Evolutionary conservation across 768 basidiomycete species (phyloP), one percentile per base, ranked within the genome.

Genomic region (Artomyces pyxidatus): DNA sequence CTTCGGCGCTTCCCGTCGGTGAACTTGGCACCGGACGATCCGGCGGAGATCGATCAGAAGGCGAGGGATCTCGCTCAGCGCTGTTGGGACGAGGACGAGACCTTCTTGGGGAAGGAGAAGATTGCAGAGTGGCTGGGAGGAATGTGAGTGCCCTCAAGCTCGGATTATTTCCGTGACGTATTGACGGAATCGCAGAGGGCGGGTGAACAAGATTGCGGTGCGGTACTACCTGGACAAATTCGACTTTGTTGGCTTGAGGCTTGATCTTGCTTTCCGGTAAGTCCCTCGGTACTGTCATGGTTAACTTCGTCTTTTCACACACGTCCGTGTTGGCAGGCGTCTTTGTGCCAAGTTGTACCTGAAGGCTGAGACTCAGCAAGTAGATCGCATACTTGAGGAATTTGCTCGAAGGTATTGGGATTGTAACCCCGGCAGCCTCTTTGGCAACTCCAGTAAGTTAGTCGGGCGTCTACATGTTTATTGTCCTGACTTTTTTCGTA

Each of bases 61-160:
- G 93, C 81, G 2, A 80, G 79, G 58, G 83, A 83, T 44, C 65
- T 89, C 38, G 93, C 94, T 0, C 66, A 72, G 29, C 77, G 81
- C 48, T 94, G 88, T 65, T 90, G 88, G 78, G 75, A 78, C 27
- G 91, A 93, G 58, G 91, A 98, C 59, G 86, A 86, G 56, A 75
- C 74, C 14, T 94, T 93, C 62, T 64, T 94, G 58, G 72, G 80
- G 12, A 83, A 83, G 61, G 92, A 94, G 59, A 95, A 94, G 70
- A 90, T 97, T 58, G 93, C 95, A 1, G 92, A 96, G 65, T 99
- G 90, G 84, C 74, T 99, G 35, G 96, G 96, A 58, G 85, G 90
- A 63, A 69, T 77, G 93, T 97, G 58, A 70, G 94, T 7, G n/a
- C 37, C 37, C 41, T 54, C 53, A 32, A 45, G 26, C 32, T 42